Conservation (phyloP, 2,329 filamentous ascomycete species). For the Talaromyces islandicus region DNA sequence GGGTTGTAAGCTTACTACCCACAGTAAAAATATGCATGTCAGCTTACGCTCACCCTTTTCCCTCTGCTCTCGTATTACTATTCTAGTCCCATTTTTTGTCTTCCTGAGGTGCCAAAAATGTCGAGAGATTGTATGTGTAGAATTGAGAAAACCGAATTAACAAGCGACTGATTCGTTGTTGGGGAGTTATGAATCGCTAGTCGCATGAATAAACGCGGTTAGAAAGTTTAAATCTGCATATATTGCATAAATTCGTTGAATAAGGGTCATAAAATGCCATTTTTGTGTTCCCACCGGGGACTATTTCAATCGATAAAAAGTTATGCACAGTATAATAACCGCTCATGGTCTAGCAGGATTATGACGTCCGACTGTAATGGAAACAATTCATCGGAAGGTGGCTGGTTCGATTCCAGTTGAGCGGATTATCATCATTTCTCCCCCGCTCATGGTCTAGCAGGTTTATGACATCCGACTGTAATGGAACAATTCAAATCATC, state of each 20-base stretch:
- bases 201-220: not conserved
- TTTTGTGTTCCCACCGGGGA: not conserved
- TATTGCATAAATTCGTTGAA: not conserved
- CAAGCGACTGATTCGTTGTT: not conserved
- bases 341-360: not conserved
- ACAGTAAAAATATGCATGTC: not conserved
- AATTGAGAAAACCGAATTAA: not conserved
- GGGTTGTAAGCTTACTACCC: not conserved
- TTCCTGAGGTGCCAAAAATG: not conserved
- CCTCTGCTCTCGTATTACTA: not conserved
- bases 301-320: not conserved
- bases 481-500: not conserved
- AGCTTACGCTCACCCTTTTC: not conserved
- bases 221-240: not conserved
- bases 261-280: not conserved
- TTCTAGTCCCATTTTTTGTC: not conserved
- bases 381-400: not conserved
- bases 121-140: not conserved
- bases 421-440: constrained; percentile 6
- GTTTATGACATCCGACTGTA: not conserved
- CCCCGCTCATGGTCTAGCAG: not conserved
- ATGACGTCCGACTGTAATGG: not conserved
- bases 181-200: not conserved
- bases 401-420: not conserved
- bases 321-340: not conserved